These are phyloP conservation scores for Musa schizocarpa DNA, from an alignment of 176 grass and related monocot species.

Conservation along the genomic window DNA sequence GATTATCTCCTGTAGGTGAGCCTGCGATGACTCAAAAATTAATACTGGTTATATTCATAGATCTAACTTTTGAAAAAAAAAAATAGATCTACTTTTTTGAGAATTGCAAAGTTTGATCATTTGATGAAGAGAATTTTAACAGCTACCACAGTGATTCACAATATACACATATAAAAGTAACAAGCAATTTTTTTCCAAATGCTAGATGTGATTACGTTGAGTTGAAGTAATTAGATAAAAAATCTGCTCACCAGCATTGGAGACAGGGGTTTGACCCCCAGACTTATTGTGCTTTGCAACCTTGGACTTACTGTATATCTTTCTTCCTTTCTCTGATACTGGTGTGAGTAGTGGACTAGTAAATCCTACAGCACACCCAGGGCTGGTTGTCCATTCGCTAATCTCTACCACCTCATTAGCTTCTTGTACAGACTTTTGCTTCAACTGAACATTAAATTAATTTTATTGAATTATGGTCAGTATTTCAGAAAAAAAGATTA, in stretches of 20 bases:
- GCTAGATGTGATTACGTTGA: neutral
- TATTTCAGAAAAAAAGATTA: neutral
- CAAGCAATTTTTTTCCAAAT: neutral
- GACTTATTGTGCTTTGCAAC: conserved; percentile 39
- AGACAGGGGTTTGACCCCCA: conserved; percentile 36
- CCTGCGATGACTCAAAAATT: conserved; percentile 26
- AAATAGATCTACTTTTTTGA: neutral
- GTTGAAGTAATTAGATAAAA: conserved; percentile 15
- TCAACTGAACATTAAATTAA: conserved; percentile 36
- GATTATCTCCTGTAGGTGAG: conserved; percentile 53
- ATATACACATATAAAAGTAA: neutral
- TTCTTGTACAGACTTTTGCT: conserved; percentile 45
- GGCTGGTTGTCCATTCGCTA: conserved; percentile 35
- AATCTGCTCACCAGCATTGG: conserved; percentile 63
- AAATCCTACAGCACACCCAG: conserved; percentile 43
- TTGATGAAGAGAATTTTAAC: neutral
- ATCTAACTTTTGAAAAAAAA: neutral
- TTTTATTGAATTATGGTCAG: neutral
- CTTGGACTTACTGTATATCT: conserved; percentile 35
- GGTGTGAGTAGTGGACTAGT: conserved; percentile 39
- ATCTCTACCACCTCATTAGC: conserved; percentile 41
- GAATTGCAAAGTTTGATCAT: neutral
- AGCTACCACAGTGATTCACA: too few species aligned
- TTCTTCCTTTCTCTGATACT: conserved; percentile 46
- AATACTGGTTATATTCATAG: neutral